phyloP scores from a whole-genome alignment of 495 filamentous ascomycete species.

The Tuber microsphaerosporum region DNA sequence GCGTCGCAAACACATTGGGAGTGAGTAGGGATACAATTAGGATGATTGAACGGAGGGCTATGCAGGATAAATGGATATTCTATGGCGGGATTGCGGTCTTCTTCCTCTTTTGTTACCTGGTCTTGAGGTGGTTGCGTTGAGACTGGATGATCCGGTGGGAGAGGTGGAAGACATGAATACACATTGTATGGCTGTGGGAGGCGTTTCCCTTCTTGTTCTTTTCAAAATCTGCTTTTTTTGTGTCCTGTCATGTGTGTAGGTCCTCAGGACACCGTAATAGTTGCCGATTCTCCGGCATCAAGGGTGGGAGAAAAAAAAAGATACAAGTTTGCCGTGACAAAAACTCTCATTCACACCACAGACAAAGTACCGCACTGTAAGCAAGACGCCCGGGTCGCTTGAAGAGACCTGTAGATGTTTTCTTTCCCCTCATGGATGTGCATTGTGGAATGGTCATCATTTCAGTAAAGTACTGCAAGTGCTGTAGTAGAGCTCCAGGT shows the following conservation, averaged over 20 bases:
- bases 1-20: conserved; percentile 86
- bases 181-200: conserved; percentile 1
- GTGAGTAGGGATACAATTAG: conserved; percentile 93
- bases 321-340: not conserved
- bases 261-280: conserved; percentile 17
- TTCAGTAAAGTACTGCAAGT: not conserved
- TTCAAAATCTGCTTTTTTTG: conserved; percentile 5
- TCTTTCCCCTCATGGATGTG: not conserved
- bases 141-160: not conserved
- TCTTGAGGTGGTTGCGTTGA: conserved; percentile 74
- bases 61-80: conserved; percentile 98
- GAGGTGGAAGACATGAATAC: not conserved
- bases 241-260: conserved; percentile 11
- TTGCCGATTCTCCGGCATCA: conserved; percentile 23
- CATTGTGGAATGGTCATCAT: not conserved
- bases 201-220: conserved; percentile 20
- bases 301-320: not conserved
- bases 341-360: not conserved
- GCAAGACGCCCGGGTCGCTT: not conserved
- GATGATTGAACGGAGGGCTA: conserved; percentile 85
- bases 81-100: conserved; percentile 82
- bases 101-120: conserved; percentile 82
- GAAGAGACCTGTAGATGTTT: not conserved
- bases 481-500: not conserved
- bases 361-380: not conserved